These are phyloP conservation scores for Naematelia encephala DNA, from an alignment of 768 basidiomycete species.

Conservation along the genomic window DNA sequence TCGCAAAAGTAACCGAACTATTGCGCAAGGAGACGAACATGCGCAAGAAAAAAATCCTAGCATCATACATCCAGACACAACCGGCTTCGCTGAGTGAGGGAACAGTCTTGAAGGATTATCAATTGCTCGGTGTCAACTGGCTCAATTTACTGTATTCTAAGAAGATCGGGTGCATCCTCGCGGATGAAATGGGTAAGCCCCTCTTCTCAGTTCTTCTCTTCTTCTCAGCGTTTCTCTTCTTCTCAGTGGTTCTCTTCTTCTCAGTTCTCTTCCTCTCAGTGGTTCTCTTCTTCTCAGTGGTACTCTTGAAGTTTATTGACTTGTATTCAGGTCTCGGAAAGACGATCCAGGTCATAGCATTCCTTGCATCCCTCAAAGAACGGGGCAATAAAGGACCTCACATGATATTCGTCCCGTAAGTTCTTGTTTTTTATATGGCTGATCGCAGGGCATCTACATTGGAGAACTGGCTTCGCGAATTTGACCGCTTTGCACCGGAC, in stretches of 20 bases:
- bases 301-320: slow-evolving; percentile 4
- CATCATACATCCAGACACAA: slow-evolving; percentile 68
- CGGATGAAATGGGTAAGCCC: slow-evolving; percentile 97
- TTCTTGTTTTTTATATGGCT: slow-evolving; percentile 25
- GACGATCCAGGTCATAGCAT: slow-evolving; percentile 97
- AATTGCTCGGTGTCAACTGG: slow-evolving; percentile 97
- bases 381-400: slow-evolving; percentile 76
- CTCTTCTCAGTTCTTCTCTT: no score
- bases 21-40: slow-evolving; percentile 43
- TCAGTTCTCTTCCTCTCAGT: not conserved
- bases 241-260: slow-evolving; percentile 12
- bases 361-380: slow-evolving; percentile 84
- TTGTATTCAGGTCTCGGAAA: slow-evolving; percentile 80
- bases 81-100: slow-evolving; percentile 65
- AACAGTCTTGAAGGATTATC: slow-evolving; percentile 89
- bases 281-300: slow-evolving; percentile 8
- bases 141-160: slow-evolving; percentile 77
- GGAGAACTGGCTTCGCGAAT: slow-evolving; percentile 98
- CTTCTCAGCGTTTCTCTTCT: not conserved
- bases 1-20: slow-evolving; percentile 46
- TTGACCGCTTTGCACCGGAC: slow-evolving; percentile 79
- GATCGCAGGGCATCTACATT: slow-evolving; percentile 77
- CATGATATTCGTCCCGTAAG: slow-evolving; percentile 91
- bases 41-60: slow-evolving; percentile 48
- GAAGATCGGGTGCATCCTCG: slow-evolving; percentile 86